A percentile compares a stretch with the other conserved stretches of the same genome.
phyloP scores from a whole-genome alignment of 2,329 filamentous ascomycete species.

The Trichoderma semiorbis region DNA sequence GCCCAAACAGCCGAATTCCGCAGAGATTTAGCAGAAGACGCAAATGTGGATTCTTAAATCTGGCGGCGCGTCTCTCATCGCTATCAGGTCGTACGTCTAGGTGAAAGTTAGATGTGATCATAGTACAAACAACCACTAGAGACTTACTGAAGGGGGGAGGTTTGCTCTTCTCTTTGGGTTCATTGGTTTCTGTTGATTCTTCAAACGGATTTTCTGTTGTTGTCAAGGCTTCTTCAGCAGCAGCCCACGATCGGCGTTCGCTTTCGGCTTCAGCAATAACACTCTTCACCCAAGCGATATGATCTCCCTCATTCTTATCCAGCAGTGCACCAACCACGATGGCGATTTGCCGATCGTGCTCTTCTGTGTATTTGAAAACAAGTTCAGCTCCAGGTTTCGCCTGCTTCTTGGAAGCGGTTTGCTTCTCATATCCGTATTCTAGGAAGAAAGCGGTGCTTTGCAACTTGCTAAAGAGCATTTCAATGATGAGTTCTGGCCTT shows the following conservation, averaged over 20 bases:
- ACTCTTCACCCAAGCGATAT: conserved; percentile 78
- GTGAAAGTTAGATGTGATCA: conserved; percentile 28
- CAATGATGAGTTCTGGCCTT: conserved; percentile 78
- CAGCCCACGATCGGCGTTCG: conserved; percentile 75
- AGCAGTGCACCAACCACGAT: conserved; percentile 77
- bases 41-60: conserved; percentile 87
- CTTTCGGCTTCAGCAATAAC: conserved; percentile 64
- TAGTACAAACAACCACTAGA: background rate
- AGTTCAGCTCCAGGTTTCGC: conserved; percentile 74
- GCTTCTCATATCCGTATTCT: conserved; percentile 85
- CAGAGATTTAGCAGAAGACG: conserved; percentile 77
- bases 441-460: conserved; percentile 79
- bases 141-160: conserved; percentile 36
- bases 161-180: conserved; percentile 27
- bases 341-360: conserved; percentile 67
- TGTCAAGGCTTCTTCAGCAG: conserved; percentile 60
- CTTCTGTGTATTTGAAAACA: conserved; percentile 71
- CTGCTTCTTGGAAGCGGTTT: conserved; percentile 62
- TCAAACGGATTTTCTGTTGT: conserved; percentile 33
- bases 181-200: conserved; percentile 30
- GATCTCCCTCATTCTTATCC: conserved; percentile 72
- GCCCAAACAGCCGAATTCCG: conserved; percentile 60
- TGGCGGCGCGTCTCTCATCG: conserved; percentile 63
- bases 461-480: conserved; percentile 94
- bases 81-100: conserved; percentile 61